These are phyloP conservation scores for Didymella segeticola DNA, from an alignment of 2,329 filamentous ascomycete genomes.

Conservation along the genomic window DNA sequence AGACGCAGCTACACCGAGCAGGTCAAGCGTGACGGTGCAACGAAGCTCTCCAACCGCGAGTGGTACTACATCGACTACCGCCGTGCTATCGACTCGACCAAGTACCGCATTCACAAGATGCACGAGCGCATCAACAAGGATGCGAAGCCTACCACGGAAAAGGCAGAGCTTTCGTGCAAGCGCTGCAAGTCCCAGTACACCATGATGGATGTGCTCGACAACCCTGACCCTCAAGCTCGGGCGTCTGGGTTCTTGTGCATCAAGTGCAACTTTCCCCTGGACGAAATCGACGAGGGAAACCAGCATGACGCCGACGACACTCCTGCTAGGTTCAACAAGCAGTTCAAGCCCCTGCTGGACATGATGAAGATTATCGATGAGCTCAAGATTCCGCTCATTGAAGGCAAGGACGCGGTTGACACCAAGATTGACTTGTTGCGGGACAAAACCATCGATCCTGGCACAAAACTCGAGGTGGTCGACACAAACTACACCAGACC, in stretches of 20 bases:
- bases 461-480: slow-evolving; percentile 65
- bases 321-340: slow-evolving; percentile 68
- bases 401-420: slow-evolving; percentile 72
- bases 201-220: slow-evolving; percentile 85
- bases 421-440: slow-evolving; percentile 69
- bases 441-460: slow-evolving; percentile 70
- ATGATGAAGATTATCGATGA: slow-evolving; percentile 78
- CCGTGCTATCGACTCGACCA: slow-evolving; percentile 92
- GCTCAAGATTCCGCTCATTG: slow-evolving; percentile 74
- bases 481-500: slow-evolving; percentile 63
- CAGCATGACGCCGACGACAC: slow-evolving; percentile 49
- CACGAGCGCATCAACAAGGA: slow-evolving; percentile 88
- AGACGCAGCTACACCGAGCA: slow-evolving; percentile 69
- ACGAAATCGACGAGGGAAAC: slow-evolving; percentile 36
- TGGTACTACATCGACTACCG: slow-evolving; percentile 99
- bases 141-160: slow-evolving; percentile 77
- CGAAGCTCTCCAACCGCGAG: slow-evolving; percentile 81
- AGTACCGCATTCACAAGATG: slow-evolving; percentile 88
- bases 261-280: slow-evolving; percentile 71
- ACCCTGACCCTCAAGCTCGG: slow-evolving; percentile 62
- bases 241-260: slow-evolving; percentile 79
- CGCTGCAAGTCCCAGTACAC: slow-evolving; percentile 88
- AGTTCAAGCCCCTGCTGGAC: slow-evolving; percentile 79
- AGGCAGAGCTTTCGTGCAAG: slow-evolving; percentile 88
- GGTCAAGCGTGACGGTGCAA: slow-evolving; percentile 80